Conservation (phyloP, 176 grass and related monocot genomes). For the Paspalum notatum region DNA sequence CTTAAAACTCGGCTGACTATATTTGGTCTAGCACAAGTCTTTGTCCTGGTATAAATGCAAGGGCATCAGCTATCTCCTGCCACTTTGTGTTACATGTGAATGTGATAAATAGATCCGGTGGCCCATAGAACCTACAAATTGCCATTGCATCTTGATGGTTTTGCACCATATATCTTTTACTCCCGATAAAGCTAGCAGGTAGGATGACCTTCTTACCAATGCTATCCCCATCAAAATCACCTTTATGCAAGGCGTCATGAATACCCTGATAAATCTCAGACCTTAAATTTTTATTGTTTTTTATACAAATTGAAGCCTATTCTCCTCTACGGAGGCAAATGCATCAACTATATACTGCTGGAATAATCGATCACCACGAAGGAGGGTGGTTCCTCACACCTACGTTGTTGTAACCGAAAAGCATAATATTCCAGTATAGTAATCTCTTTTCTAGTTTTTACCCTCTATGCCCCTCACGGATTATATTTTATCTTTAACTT, state of each 20-base stretch:
- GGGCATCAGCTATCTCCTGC: background rate
- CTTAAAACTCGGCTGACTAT: background rate
- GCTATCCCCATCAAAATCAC: background rate
- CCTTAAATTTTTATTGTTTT: background rate
- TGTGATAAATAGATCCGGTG: background rate
- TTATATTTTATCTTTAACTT: background rate
- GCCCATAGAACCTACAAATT: background rate
- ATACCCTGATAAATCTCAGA: background rate
- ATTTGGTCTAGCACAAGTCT: background rate
- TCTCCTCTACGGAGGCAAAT: background rate
- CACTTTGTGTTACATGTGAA: background rate
- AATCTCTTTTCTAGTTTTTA: background rate
- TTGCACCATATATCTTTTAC: background rate
- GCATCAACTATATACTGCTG: background rate
- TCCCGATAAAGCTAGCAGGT: background rate
- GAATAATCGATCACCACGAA: background rate
- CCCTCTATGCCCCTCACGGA: background rate
- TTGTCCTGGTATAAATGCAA: background rate
- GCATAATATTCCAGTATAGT: constrained; percentile 8
- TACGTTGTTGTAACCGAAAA: background rate
- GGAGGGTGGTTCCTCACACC: background rate
- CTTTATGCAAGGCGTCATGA: background rate
- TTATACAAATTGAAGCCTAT: background rate
- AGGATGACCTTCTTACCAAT: background rate
- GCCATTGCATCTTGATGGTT: constrained; percentile 5